Evolutionary conservation across 139 green algal genomes (phyloP).

Genomic region (Micromonas commoda): DNA sequence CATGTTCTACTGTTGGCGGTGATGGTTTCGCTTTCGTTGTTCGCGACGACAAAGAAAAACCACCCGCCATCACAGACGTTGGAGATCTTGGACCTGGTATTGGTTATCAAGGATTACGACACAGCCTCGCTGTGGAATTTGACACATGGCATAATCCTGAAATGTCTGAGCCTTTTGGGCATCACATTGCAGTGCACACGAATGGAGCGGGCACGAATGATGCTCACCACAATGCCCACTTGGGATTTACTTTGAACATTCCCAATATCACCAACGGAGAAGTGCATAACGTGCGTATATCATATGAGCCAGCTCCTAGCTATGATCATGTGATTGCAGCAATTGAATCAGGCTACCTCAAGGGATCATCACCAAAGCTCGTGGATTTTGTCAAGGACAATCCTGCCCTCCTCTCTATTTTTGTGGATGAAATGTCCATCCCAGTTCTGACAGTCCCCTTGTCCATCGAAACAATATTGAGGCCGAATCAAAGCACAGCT

Average conservation of each 20-base stretch:
- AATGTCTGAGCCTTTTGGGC: background rate
- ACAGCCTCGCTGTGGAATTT: slow-evolving; percentile 14
- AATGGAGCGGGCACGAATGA: background rate
- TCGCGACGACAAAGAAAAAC: background rate
- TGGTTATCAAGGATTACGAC: background rate
- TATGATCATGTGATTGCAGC: background rate
- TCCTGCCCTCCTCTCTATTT: background rate
- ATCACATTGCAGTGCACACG: slow-evolving; percentile 13
- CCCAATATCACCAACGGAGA: background rate
- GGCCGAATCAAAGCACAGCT: background rate
- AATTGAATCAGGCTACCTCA: slow-evolving; percentile 3
- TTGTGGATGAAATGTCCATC: background rate
- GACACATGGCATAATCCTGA: slow-evolving; percentile 16
- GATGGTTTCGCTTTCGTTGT: slow-evolving; percentile 16
- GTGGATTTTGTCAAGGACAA: background rate
- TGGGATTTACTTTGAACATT: background rate
- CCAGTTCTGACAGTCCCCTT: slow-evolving; percentile 14
- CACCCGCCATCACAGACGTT: background rate
- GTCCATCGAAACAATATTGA: slow-evolving; percentile 1
- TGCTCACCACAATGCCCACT: background rate
- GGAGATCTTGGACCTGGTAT: background rate
- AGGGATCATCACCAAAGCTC: background rate
- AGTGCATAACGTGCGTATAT: background rate
- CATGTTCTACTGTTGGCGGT: background rate
- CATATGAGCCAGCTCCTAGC: background rate